phyloP scores from a whole-genome alignment of 2,329 filamentous ascomycete species.

The Thelonectria blattea region DNA sequence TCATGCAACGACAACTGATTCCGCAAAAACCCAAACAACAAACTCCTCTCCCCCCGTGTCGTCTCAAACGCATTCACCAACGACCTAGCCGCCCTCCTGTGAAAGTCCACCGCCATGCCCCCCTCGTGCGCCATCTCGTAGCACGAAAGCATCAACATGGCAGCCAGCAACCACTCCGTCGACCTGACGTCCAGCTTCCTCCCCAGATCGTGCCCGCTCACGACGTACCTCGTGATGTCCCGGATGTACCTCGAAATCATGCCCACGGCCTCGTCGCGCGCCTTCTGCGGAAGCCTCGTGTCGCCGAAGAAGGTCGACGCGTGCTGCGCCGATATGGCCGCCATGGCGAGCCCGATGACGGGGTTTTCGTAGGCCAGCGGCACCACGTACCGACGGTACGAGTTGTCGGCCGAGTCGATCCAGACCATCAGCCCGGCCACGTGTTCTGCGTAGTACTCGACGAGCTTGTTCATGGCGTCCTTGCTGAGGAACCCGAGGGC shows the following conservation, averaged over 20 bases:
- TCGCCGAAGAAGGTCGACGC: slow-evolving; percentile 32
- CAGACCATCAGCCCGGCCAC: slow-evolving; percentile 42
- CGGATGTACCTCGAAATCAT: slow-evolving; percentile 34
- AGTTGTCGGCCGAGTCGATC: slow-evolving; percentile 40
- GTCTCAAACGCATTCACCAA: slow-evolving; percentile 39
- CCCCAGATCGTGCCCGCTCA: slow-evolving; percentile 11
- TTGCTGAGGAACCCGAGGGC: slow-evolving; percentile 24
- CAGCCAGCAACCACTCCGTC: slow-evolving; percentile 38
- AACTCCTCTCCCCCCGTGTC: slow-evolving; percentile 25
- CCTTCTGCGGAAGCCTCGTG: slow-evolving; percentile 35
- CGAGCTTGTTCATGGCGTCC: slow-evolving; percentile 20
- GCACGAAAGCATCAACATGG: slow-evolving; percentile 39
- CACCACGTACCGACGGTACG: slow-evolving; percentile 37
- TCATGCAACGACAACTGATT: slow-evolving; percentile 41
- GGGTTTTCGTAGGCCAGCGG: slow-evolving; percentile 37
- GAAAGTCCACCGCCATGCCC: slow-evolving; percentile 36
- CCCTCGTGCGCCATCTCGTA: slow-evolving; percentile 41
- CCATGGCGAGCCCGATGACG: slow-evolving; percentile 38
- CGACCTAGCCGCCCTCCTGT: slow-evolving; percentile 38
- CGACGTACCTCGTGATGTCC: slow-evolving; percentile 13
- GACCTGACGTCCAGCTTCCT: slow-evolving; percentile 12
- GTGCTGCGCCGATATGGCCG: slow-evolving; percentile 40
- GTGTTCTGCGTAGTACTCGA: slow-evolving; percentile 40
- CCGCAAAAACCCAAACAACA: slow-evolving; percentile 38
- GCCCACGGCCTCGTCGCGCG: slow-evolving; percentile 37